Evolutionary conservation across 352 stramenopile genomes (phyloP).

Genomic region (Bremia lactucae): DNA sequence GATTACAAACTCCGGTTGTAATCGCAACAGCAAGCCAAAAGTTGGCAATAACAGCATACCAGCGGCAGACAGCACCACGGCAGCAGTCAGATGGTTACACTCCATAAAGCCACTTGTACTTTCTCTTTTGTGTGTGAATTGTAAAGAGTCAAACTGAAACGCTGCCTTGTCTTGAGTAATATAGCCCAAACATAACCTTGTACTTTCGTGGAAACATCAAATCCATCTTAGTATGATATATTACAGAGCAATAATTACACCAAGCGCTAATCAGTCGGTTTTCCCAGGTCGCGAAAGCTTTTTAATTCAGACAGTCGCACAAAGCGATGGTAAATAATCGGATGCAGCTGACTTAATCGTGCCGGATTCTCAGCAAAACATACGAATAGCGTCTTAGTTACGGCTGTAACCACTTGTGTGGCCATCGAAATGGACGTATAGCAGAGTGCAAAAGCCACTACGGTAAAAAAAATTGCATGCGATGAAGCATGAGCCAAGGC

Average conservation of each 20-base stretch:
- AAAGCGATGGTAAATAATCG: slow-evolving; percentile 82
- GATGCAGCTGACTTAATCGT: slow-evolving; percentile 68
- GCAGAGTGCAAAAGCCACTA: slow-evolving; percentile 61
- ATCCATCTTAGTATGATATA: neutral
- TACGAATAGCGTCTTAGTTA: slow-evolving; percentile 83
- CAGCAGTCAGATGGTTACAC: slow-evolving; percentile 24
- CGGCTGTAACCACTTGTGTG: slow-evolving; percentile 55
- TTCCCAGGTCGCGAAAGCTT: slow-evolving; percentile 72
- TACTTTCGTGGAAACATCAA: too few relatives aligned
- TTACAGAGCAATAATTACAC: too few relatives aligned
- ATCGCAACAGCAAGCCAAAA: slow-evolving; percentile 44
- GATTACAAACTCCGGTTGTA: slow-evolving; percentile 48
- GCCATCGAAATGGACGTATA: slow-evolving; percentile 75
- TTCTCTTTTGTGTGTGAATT: neutral
- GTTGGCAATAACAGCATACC: slow-evolving; percentile 39
- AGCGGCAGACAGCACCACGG: slow-evolving; percentile 36
- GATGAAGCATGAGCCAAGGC: slow-evolving; percentile 35
- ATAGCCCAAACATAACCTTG: too few relatives aligned
- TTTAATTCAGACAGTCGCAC: slow-evolving; percentile 75
- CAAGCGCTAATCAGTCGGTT: slow-evolving; percentile 14
- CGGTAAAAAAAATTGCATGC: slow-evolving; percentile 65
- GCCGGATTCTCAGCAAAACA: slow-evolving; percentile 78
- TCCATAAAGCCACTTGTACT: slow-evolving; percentile 10
- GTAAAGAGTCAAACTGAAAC: neutral
- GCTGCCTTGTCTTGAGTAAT: too few relatives aligned